A percentile compares a stretch with the other conserved stretches of the same genome.
Conservation (phyloP, 2,329 filamentous ascomycete genomes). For the Epicoccum sorghinum region DNA sequence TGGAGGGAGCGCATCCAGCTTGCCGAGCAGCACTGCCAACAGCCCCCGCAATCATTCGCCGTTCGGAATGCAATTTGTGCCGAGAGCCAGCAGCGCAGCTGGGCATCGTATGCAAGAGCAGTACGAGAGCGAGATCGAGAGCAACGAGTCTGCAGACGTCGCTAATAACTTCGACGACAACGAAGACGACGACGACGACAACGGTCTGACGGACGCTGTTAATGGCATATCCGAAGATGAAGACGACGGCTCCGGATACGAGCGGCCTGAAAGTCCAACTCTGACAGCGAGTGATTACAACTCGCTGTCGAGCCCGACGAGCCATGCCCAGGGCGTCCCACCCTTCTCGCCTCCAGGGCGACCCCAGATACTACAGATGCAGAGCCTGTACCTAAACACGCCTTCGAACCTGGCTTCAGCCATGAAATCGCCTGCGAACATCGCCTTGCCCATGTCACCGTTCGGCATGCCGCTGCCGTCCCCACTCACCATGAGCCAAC, state of each 20-base stretch:
- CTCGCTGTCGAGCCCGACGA: constrained; percentile 32
- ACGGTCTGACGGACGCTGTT: constrained; percentile 35
- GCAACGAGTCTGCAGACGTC: constrained; percentile 31
- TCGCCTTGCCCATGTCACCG: constrained; percentile 30
- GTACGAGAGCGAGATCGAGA: constrained; percentile 31
- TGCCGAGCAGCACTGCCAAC: constrained; percentile 57
- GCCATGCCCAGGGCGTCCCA: constrained; percentile 13
- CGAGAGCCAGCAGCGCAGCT: constrained; percentile 35
- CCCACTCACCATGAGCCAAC: constrained; percentile 28
- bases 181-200: constrained; percentile 28
- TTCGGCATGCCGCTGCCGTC: constrained; percentile 34
- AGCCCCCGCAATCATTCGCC: constrained; percentile 47
- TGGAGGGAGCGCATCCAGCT: constrained; percentile 78
- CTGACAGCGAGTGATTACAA: constrained; percentile 41
- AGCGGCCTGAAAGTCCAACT: constrained; percentile 39
- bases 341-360: constrained; percentile 19
- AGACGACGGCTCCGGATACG: constrained; percentile 21
- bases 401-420: constrained; percentile 11
- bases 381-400: constrained; percentile 11
- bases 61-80: constrained; percentile 46
- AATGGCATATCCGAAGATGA: constrained; percentile 35
- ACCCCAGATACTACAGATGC: constrained; percentile 28
- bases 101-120: constrained; percentile 39
- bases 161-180: constrained; percentile 26
- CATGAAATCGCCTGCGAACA: constrained; percentile 28